These are phyloP conservation scores for Huntiella decipiens DNA, from an alignment of 2,329 filamentous ascomycete species.

Conservation along the genomic window DNA sequence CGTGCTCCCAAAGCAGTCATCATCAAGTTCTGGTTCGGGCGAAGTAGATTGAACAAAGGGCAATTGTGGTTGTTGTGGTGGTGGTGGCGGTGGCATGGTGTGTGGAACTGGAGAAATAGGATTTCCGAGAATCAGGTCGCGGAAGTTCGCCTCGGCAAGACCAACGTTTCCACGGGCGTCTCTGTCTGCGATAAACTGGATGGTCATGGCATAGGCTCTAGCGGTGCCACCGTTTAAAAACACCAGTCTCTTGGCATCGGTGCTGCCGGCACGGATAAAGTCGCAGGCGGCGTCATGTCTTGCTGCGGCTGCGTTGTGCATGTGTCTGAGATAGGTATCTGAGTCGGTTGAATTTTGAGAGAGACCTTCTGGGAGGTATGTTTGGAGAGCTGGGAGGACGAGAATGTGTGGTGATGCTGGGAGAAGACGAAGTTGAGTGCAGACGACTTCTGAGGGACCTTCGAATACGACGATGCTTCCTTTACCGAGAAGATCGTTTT, in stretches of 20 bases:
- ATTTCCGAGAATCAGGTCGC: slow-evolving; percentile 4
- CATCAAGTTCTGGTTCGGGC: slow-evolving; percentile 5
- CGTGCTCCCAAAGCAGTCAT: slow-evolving; percentile 8
- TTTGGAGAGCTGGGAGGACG: slow-evolving; percentile 32
- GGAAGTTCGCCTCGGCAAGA: slow-evolving; percentile 2
- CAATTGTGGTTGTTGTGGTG: not conserved
- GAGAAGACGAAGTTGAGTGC: slow-evolving; percentile 40
- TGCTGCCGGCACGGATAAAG: slow-evolving; percentile 30
- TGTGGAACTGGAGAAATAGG: not conserved
- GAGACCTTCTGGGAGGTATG: slow-evolving; percentile 22
- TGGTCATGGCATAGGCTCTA: slow-evolving; percentile 33
- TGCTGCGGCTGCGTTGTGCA: slow-evolving; percentile 30
- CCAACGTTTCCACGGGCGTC: not conserved
- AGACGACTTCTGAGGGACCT: slow-evolving; percentile 33
- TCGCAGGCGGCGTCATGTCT: slow-evolving; percentile 29
- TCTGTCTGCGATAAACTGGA: slow-evolving; percentile 31
- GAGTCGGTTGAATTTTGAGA: slow-evolving; percentile 25
- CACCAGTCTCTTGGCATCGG: slow-evolving; percentile 32
- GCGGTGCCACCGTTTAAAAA: slow-evolving; percentile 42
- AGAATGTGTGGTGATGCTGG: slow-evolving; percentile 39
- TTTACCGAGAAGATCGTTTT: slow-evolving; percentile 12
- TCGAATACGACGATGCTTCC: slow-evolving; percentile 43
- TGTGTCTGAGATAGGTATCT: slow-evolving; percentile 24
- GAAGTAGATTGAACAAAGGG: not conserved
- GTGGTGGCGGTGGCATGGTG: not conserved